These are phyloP conservation scores for Thalia dealbata DNA, from an alignment of 176 grass and related monocot species.

Conservation along the genomic window DNA sequence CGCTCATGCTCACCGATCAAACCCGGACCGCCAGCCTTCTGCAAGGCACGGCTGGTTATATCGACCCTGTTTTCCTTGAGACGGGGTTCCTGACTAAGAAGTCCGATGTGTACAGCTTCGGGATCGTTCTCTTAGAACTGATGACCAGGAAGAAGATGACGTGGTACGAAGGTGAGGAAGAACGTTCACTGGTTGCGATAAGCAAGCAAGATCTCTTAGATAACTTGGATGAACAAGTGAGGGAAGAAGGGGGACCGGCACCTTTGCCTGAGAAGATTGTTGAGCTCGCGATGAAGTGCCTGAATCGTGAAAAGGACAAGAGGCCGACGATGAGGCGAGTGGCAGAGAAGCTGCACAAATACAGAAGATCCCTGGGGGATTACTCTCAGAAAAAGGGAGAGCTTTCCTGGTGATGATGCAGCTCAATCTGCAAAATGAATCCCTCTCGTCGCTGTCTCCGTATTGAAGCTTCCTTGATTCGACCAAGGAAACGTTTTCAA, in stretches of 20 bases:
- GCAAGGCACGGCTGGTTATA: neutral
- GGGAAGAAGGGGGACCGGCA: neutral
- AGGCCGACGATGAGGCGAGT: slow-evolving; percentile 3
- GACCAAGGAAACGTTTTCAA: too few relatives aligned
- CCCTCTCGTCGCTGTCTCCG: too few relatives aligned
- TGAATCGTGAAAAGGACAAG: neutral
- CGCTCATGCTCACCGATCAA: neutral
- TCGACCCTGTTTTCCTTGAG: neutral
- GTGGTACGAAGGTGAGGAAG: neutral
- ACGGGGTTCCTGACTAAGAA: neutral
- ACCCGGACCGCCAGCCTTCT: neutral
- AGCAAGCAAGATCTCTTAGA: neutral
- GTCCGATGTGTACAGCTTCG: slow-evolving; percentile 3
- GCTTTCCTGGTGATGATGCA: neutral
- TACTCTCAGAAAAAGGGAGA: neutral
- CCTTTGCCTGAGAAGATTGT: neutral
- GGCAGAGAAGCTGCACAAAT: neutral
- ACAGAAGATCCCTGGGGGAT: neutral
- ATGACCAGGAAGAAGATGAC: neutral
- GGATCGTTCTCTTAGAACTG: slow-evolving; percentile 1
- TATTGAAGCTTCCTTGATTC: too few relatives aligned
- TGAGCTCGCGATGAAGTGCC: neutral
- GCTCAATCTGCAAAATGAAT: too few relatives aligned
- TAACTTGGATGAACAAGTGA: neutral
- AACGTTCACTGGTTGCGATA: neutral